Evolutionary conservation across 768 basidiomycete species (phyloP), one percentile per base, ranked within the genome.

Genomic region (Rhizopogon vesiculosus): DNA sequence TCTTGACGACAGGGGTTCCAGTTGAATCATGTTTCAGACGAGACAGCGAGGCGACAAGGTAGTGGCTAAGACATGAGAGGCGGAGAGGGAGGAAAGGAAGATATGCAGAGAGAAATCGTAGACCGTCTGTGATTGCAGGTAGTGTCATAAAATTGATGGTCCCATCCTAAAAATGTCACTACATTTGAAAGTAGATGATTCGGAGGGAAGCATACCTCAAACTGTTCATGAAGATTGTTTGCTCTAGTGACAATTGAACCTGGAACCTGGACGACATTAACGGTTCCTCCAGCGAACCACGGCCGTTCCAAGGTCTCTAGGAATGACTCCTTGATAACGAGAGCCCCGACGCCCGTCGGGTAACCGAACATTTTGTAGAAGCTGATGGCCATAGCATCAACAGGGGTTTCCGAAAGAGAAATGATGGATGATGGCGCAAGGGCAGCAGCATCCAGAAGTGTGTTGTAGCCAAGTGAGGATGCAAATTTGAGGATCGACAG

Each of bases 341-440:
- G 75, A 12, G 89, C 89, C 38, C 91, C 91, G 42, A 92, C 82
- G 7, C 91, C 91, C 0, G 90, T 92, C 10, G 91, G 91, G 61
- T 85, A 93, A 35, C 91, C 91, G 59, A 91, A 90, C 87, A 93
- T 91, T 62, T 93, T 93, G 72, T 93, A 93, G 63, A 93, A 91
- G 43, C 87, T 89, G 52, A 93, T 65, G 0, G 85, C 89, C 79
- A 91, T 84, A 1, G 90, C 91, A 67, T 93, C 91, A 10, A 91
- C 85, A 4, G 85, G 81, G 31, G 76, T 78, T 51, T 85, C 80
- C 1, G 78, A 69, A 13, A 93, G 74, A 12, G 87, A 87, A 53
- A 93, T 78, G 16, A 74, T 64, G 7, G 89, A 83, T 1, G 88
- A 86, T 9, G 91, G 84, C 2, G 84, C 90, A 40, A 93, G 75